Evolutionary conservation across 371 early-diverging fungal species (phyloP).

Genomic region (Mucor sp.): DNA sequence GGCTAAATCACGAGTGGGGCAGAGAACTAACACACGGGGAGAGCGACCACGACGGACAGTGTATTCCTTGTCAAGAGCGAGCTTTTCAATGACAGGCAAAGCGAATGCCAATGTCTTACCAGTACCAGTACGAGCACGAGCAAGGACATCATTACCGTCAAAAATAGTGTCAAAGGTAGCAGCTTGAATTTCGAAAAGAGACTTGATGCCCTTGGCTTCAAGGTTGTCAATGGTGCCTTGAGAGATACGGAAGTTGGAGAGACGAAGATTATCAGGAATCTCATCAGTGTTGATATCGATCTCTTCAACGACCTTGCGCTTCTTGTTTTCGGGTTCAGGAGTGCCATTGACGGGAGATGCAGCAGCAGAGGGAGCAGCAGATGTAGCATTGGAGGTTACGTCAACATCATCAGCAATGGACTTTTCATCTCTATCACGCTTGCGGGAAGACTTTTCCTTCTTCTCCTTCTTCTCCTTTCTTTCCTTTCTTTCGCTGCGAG

Average conservation of each 20-base stretch:
- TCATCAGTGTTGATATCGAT: constrained; percentile 40
- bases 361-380: neutral
- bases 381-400: constrained; percentile 7
- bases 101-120: constrained; percentile 94
- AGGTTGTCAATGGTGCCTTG: constrained; percentile 65
- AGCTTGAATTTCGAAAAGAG: constrained; percentile 93
- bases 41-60: constrained; percentile 66
- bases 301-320: constrained; percentile 37
- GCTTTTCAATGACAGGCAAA: constrained; percentile 83
- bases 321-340: constrained; percentile 27
- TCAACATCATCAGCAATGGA: constrained; percentile 26
- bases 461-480: constrained; percentile 40
- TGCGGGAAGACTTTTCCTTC: constrained; percentile 32
- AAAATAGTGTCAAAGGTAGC: constrained; percentile 81
- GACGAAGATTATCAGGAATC: constrained; percentile 67
- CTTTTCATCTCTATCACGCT: constrained; percentile 23
- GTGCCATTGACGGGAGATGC: constrained; percentile 1
- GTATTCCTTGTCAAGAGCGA: constrained; percentile 58
- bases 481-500: constrained; percentile 11
- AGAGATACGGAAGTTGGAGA: constrained; percentile 67
- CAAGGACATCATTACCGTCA: constrained; percentile 91
- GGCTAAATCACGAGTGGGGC: constrained; percentile 97
- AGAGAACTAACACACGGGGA: constrained; percentile 83
- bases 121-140: constrained; percentile 96
- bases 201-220: constrained; percentile 68